Conservation (phyloP, 257 asterid genomes). For the Solanum verrucosum region DNA sequence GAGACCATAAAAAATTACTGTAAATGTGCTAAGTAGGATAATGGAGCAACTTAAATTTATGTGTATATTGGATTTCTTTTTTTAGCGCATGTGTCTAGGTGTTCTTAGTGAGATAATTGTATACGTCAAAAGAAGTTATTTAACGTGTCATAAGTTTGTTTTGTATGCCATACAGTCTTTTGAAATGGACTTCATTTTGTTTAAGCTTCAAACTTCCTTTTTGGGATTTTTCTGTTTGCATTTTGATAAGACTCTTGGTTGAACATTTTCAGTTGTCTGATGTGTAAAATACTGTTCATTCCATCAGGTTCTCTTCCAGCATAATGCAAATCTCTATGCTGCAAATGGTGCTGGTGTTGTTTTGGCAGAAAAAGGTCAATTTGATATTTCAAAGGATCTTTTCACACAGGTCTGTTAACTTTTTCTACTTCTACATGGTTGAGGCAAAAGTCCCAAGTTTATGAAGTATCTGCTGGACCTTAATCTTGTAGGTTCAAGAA, state of each 20-base stretch:
- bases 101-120: neutral
- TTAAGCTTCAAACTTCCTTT: neutral
- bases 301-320: conserved; percentile 71
- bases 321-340: conserved; percentile 86
- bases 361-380: conserved; percentile 93
- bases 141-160: neutral
- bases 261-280: neutral
- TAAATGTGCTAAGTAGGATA: neutral
- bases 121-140: neutral
- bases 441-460: neutral
- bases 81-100: neutral
- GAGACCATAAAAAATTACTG: neutral
- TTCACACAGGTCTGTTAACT: conserved; percentile 69
- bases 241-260: neutral
- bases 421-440: neutral
- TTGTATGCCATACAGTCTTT: neutral
- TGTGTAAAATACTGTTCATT: conserved; percentile 7
- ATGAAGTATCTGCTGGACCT: conserved; percentile 3
- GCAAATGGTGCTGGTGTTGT: conserved; percentile 99
- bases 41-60: neutral
- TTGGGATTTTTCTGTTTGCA: neutral
- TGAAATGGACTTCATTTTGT: neutral
- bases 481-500: conserved; percentile 71
- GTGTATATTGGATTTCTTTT: neutral
- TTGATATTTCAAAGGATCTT: conserved; percentile 90